phyloP scores from a whole-genome alignment of 441 rosid genomes.

The Jatropha multifida region DNA sequence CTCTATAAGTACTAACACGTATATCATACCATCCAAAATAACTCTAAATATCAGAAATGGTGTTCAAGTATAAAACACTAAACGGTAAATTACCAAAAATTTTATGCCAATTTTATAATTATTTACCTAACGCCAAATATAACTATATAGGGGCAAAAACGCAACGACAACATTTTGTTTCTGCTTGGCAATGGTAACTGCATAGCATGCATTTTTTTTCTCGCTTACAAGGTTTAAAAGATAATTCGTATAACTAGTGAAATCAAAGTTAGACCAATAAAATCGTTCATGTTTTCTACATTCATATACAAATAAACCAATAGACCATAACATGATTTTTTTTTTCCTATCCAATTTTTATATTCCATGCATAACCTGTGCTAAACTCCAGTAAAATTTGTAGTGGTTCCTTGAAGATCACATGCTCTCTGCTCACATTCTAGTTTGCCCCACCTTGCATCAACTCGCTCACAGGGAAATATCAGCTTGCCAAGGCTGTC shows the following conservation, averaged over 20 bases:
- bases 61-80: too few relatives aligned
- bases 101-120: too few relatives aligned
- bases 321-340: neutral
- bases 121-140: too few relatives aligned
- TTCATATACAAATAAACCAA: neutral
- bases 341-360: neutral
- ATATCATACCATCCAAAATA: too few relatives aligned
- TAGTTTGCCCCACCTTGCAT: constrained; percentile 99
- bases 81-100: too few relatives aligned
- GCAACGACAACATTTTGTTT: too few relatives aligned
- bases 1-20: too few relatives aligned
- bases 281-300: neutral
- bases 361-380: neutral
- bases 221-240: too few relatives aligned
- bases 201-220: too few relatives aligned
- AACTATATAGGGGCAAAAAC: too few relatives aligned
- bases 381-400: constrained; percentile 19
- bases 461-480: constrained; percentile 86
- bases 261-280: neutral
- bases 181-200: too few relatives aligned
- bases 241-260: neutral
- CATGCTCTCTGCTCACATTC: constrained; percentile 88
- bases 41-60: too few relatives aligned
- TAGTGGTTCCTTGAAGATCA: constrained; percentile 67
- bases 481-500: constrained; percentile 74